Percentiles rank a stretch among this genome's conserved stretches.
Evolutionary conservation across 1,284 basidiomycete species (phyloP).

Genomic region (Malassezia cuniculi): DNA sequence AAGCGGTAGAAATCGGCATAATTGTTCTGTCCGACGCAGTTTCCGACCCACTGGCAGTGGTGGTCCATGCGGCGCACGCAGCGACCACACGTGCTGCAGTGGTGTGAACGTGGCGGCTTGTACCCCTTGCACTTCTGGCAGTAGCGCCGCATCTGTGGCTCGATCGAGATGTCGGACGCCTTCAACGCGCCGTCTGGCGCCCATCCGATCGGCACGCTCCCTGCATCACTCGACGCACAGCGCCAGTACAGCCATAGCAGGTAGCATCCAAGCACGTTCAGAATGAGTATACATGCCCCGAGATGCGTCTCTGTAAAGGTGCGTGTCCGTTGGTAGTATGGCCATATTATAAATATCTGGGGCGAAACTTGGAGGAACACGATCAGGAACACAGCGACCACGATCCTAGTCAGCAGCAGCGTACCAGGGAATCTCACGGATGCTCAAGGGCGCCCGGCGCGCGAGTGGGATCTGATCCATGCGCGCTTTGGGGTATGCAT

Average conservation of each 20-base stretch:
- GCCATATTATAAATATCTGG: slow-evolving; percentile 31
- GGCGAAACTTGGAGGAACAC: slow-evolving; percentile 26
- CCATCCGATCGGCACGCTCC: slow-evolving; percentile 30
- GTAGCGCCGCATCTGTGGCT: slow-evolving; percentile 20
- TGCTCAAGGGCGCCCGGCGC: no score
- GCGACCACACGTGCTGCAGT: slow-evolving; percentile 61
- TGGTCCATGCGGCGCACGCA: slow-evolving; percentile 65
- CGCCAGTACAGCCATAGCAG: slow-evolving; percentile 36
- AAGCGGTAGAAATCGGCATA: slow-evolving; percentile 84
- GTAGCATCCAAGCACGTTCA: slow-evolving; percentile 53
- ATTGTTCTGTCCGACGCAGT: slow-evolving; percentile 62
- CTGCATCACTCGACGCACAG: slow-evolving; percentile 28
- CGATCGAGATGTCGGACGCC: slow-evolving; percentile 1
- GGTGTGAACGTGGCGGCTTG: slow-evolving; percentile 61
- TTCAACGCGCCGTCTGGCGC: slow-evolving; percentile 17
- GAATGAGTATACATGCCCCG: slow-evolving; percentile 61
- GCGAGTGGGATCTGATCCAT: no score
- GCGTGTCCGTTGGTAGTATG: slow-evolving; percentile 26
- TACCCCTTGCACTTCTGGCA: slow-evolving; percentile 48
- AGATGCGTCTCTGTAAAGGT: slow-evolving; percentile 51
- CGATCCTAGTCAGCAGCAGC: slow-evolving; percentile 15
- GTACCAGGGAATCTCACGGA: no score
- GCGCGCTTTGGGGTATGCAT: no score
- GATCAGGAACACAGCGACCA: slow-evolving; percentile 21
- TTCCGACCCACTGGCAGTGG: slow-evolving; percentile 59